Conservation (phyloP, 2,329 filamentous ascomycete species). For the Orbilia quercus region DNA sequence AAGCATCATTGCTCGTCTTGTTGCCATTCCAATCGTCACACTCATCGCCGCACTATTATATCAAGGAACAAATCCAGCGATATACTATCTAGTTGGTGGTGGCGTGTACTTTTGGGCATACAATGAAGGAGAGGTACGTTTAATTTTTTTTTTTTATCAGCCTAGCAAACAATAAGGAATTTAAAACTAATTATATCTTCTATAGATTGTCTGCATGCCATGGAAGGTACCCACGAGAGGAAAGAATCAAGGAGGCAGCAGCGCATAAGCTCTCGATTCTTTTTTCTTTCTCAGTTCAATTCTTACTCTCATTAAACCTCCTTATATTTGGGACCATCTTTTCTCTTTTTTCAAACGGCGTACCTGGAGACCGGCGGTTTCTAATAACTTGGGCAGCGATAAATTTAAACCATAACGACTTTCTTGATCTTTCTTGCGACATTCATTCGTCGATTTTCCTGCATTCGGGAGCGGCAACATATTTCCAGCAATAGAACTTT, state of each 20-base stretch:
- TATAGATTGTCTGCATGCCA: conserved; percentile 60
- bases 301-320: conserved; percentile 32
- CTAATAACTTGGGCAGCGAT: conserved; percentile 50
- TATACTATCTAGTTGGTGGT: conserved; percentile 91
- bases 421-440: conserved; percentile 29
- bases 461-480: conserved; percentile 24
- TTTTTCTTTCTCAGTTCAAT: conserved; percentile 9
- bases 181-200: conserved; percentile 13
- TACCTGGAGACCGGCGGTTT: conserved; percentile 53
- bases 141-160: background rate
- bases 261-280: conserved; percentile 35
- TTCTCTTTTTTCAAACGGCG: conserved; percentile 48
- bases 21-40: conserved; percentile 81
- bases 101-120: conserved; percentile 96
- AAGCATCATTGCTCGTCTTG: conserved; percentile 85
- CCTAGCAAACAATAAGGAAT: background rate
- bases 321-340: conserved; percentile 47
- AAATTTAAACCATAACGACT: conserved; percentile 43
- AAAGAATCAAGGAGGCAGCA: conserved; percentile 43
- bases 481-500: conserved; percentile 28
- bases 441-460: conserved; percentile 17
- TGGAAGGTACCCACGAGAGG: conserved; percentile 60
- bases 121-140: conserved; percentile 90
- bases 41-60: conserved; percentile 83
- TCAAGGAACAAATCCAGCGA: conserved; percentile 87